These are phyloP conservation scores for Cynanchum wilfordii DNA, from an alignment of 257 asterid species.

Conservation along the genomic window DNA sequence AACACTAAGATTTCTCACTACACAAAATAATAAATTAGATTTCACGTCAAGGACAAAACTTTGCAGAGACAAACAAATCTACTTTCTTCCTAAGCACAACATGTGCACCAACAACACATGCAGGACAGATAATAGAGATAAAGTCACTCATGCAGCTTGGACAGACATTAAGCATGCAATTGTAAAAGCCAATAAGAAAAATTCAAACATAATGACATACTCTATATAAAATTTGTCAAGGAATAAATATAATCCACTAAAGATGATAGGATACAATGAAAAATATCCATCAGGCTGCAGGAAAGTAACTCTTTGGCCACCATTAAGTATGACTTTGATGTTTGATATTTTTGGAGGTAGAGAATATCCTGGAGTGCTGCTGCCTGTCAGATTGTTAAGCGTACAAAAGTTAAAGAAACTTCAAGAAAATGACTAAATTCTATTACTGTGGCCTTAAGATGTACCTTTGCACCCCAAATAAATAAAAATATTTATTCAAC, in stretches of 20 bases:
- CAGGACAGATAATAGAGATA: not conserved
- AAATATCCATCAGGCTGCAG: constrained; percentile 93
- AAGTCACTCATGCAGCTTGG: not conserved
- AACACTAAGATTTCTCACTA: not conserved
- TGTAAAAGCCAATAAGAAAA: not conserved
- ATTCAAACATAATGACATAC: not conserved
- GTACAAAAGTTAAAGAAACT: not conserved
- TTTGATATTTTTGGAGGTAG: constrained; percentile 69
- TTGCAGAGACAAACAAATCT: not conserved
- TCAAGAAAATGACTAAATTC: not conserved
- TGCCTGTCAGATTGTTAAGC: constrained; percentile 35
- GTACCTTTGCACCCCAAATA: not conserved
- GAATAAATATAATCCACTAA: not conserved
- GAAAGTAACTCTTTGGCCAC: constrained; percentile 79
- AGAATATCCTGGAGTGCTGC: constrained; percentile 59
- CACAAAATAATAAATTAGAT: not conserved
- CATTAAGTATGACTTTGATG: constrained; percentile 73
- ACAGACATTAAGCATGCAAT: constrained; percentile 5
- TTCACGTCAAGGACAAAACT: not conserved
- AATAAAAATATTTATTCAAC: not conserved
- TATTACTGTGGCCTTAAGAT: not conserved
- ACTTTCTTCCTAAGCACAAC: not conserved
- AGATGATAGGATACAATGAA: constrained; percentile 74
- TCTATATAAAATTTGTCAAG: not conserved
- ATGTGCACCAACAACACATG: not conserved